These are phyloP conservation scores for Truncatella angustata DNA, from an alignment of 2,329 filamentous ascomycete species.

Conservation along the genomic window DNA sequence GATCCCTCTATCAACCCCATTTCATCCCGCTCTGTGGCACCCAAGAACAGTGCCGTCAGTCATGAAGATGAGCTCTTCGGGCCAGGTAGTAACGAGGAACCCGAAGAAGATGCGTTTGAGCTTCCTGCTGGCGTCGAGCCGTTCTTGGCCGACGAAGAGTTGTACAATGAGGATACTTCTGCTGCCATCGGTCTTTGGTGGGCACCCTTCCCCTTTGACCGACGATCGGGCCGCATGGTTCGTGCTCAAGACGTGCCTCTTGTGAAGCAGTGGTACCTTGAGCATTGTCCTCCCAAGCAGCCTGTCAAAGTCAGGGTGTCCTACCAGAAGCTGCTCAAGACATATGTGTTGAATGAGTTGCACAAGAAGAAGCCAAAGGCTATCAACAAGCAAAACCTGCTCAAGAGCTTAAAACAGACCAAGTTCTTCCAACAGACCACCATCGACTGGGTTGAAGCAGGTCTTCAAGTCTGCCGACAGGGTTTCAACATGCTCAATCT, in stretches of 20 bases:
- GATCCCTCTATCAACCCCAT: constrained; percentile 98
- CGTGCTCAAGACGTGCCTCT: constrained; percentile 94
- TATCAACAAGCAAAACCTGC: constrained; percentile 88
- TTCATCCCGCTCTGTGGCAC: constrained; percentile 87
- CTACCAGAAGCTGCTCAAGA: constrained; percentile 96
- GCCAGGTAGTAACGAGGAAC: constrained; percentile 67
- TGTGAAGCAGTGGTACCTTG: constrained; percentile 97
- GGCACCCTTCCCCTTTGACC: constrained; percentile 95
- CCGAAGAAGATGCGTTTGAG: constrained; percentile 80
- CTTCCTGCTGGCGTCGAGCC: constrained; percentile 78
- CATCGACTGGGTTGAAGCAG: constrained; percentile 98
- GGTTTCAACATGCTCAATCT: constrained; percentile 99
- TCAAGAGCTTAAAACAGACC: constrained; percentile 87
- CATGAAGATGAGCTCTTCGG: constrained; percentile 96
- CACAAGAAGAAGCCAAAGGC: constrained; percentile 96
- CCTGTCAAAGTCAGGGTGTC: constrained; percentile 97
- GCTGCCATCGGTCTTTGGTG: constrained; percentile 95
- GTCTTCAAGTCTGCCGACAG: constrained; percentile 94
- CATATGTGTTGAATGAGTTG: constrained; percentile 91
- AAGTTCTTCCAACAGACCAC: constrained; percentile 99
- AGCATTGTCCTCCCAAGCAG: constrained; percentile 83
- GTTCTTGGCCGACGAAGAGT: constrained; percentile 84
- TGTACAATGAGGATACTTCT: constrained; percentile 86
- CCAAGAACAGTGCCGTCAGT: constrained; percentile 87
- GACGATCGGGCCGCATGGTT: constrained; percentile 92